Base-by-base conservation (phyloP, 2,329 filamentous ascomycete species). In the Ascochyta fabae region DNA sequence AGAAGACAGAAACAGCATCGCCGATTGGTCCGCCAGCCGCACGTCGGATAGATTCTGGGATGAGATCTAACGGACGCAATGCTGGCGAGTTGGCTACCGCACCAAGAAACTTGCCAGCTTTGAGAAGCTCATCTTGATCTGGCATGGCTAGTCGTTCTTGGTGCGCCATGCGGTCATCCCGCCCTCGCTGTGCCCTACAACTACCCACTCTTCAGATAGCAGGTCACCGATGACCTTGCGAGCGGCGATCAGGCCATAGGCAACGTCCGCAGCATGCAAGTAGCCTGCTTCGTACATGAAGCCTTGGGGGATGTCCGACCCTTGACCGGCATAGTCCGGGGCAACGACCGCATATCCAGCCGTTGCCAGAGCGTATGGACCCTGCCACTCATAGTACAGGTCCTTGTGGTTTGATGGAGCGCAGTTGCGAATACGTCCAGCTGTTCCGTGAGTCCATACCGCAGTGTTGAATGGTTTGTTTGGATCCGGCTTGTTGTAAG, bases 111-210 rank as follows among this genome's bases (percentile, higher is more conserved):
- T 57, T 67, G 26, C 63, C 63, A 9, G 61, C 63, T 19, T 58
- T 58, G 15, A 61, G 57, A 10, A 67, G 49, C 5, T 43, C 54
- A 4, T 63, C 54, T 23, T 65, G 63, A 15, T 45, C 48, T 12
- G 58, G 56, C 65, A 65, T 63, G 22, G 65, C 65, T 3, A 67
- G 53, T 9, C 61, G 63, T 38, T 66, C 60, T 63, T 62, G 10
- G 61, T 62, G 0, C 65, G 48, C 65, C 65, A 66, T 33, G 63
- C 61, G n/a, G 58, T 65, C 60, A 67, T 60, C 12, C 63, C 65
- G 13, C 65, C 65, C 44, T 67, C 63, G 19, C 63, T 67, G 45
- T 67, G 65, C 7, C 63, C 61, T 6, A 66, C 48, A 7, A 67
- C 62, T 16, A 67, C 56, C 31, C 50, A 67, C 23, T 65, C 59